Evolutionary conservation across 2,329 filamentous ascomycete genomes (phyloP).

Genomic region (Exophiala sp.): DNA sequence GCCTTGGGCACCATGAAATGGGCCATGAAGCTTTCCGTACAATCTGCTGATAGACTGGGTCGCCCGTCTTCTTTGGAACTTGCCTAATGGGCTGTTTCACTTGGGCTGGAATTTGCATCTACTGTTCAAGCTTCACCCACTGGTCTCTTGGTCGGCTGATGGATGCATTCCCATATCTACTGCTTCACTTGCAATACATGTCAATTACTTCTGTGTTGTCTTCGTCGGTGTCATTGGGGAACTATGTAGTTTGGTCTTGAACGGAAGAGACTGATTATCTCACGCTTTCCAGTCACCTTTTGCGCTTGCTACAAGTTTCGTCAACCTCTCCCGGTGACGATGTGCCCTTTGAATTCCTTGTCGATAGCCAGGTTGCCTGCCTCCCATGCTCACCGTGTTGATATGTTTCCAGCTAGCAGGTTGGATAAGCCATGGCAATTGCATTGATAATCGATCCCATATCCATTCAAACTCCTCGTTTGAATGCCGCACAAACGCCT

Average conservation of each 20-base stretch:
- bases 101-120: too few relatives aligned
- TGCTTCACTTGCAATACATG: not conserved
- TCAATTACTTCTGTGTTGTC: not conserved
- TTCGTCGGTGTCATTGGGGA: not conserved
- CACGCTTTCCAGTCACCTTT: not conserved
- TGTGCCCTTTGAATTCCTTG: not conserved
- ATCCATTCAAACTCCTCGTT: not conserved
- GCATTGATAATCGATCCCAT: not conserved
- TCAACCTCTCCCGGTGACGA: not conserved
- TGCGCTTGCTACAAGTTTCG: not conserved
- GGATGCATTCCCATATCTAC: too few relatives aligned
- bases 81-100: too few relatives aligned
- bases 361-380: not conserved
- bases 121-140: too few relatives aligned
- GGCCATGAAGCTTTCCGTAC: too few relatives aligned
- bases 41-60: too few relatives aligned
- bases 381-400: not conserved
- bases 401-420: not conserved
- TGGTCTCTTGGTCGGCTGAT: too few relatives aligned
- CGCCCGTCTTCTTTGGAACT: too few relatives aligned
- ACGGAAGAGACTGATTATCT: not conserved
- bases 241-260: not conserved
- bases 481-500: not conserved
- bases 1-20: too few relatives aligned
- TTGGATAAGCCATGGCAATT: not conserved